These are phyloP conservation scores for Podaxis sp. DNA, from an alignment of 768 basidiomycete species.

Conservation along the genomic window DNA sequence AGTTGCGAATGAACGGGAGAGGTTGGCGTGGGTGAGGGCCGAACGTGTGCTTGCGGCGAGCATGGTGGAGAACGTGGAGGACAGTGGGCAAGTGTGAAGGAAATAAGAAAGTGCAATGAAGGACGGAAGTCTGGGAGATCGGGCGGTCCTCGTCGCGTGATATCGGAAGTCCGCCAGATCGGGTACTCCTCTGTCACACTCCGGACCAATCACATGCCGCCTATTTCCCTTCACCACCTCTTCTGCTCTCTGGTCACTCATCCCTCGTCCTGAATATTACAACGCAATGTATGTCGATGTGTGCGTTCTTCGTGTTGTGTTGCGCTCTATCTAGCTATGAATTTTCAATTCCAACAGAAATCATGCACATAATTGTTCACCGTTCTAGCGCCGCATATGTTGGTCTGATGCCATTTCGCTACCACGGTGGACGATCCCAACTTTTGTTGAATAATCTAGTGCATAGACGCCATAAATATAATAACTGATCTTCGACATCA, in stretches of 20 bases:
- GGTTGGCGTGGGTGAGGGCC: conserved; percentile 14
- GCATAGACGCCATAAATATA: neutral
- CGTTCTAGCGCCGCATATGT: conserved; percentile 3
- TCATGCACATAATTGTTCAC: neutral
- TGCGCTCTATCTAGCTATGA: neutral
- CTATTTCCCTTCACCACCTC: conserved; percentile 6
- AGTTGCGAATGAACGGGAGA: conserved; percentile 21
- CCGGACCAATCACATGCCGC: conserved; percentile 22
- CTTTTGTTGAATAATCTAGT: neutral
- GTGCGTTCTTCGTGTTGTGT: neutral
- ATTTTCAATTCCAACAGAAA: neutral
- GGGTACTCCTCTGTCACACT: neutral
- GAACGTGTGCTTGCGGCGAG: conserved; percentile 15
- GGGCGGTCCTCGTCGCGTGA: conserved; percentile 20
- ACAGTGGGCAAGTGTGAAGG: conserved; percentile 4
- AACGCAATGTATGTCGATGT: neutral
- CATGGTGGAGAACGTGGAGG: conserved; percentile 14
- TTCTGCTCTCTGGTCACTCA: neutral
- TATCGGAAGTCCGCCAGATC: conserved; percentile 21
- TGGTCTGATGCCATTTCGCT: neutral
- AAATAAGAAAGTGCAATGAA: conserved; percentile 15
- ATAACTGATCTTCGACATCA: neutral
- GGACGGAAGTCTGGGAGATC: conserved; percentile 14
- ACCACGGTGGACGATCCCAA: neutral
- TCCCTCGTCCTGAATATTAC: neutral